Evolutionary conservation across 2,329 filamentous ascomycete genomes (phyloP).

Genomic region (Pseudogymnoascus sp.): DNA sequence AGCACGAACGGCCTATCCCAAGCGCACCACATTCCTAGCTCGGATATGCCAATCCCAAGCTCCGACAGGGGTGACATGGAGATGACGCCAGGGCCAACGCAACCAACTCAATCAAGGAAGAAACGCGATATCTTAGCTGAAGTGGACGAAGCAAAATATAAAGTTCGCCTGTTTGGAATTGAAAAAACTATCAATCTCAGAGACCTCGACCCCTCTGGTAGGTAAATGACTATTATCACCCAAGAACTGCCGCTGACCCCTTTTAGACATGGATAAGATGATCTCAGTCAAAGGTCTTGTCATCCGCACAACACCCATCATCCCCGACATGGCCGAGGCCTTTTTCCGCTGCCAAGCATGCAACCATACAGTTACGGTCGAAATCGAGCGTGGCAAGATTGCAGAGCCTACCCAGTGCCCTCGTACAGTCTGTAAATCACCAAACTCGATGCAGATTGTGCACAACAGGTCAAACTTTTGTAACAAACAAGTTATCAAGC

Average conservation of each 20-base stretch:
- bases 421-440: slow-evolving; percentile 69
- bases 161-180: slow-evolving; percentile 82
- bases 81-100: slow-evolving; percentile 35
- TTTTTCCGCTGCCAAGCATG: slow-evolving; percentile 96
- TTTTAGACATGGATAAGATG: slow-evolving; percentile 83
- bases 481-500: slow-evolving; percentile 97
- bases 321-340: slow-evolving; percentile 98
- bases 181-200: slow-evolving; percentile 85
- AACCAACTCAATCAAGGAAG: slow-evolving; percentile 21
- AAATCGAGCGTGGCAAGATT: slow-evolving; percentile 93
- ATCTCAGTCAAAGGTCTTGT: slow-evolving; percentile 93
- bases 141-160: slow-evolving; percentile 76
- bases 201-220: slow-evolving; percentile 82
- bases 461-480: slow-evolving; percentile 94
- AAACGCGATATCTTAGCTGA: slow-evolving; percentile 57
- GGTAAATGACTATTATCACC: slow-evolving; percentile 20
- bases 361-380: slow-evolving; percentile 82
- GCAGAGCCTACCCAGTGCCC: slow-evolving; percentile 89
- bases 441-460: slow-evolving; percentile 96
- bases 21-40: slow-evolving; percentile 52
- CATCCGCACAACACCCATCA: slow-evolving; percentile 90
- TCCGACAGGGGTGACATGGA: slow-evolving; percentile 62
- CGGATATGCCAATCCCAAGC: slow-evolving; percentile 69
- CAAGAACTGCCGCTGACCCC: slow-evolving; percentile 25
- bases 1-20: slow-evolving; percentile 47